Evolutionary conservation across 116 monocot species (phyloP), one percentile per base, ranked within the genome.

Genomic region (Trichopus zeylanicus): DNA sequence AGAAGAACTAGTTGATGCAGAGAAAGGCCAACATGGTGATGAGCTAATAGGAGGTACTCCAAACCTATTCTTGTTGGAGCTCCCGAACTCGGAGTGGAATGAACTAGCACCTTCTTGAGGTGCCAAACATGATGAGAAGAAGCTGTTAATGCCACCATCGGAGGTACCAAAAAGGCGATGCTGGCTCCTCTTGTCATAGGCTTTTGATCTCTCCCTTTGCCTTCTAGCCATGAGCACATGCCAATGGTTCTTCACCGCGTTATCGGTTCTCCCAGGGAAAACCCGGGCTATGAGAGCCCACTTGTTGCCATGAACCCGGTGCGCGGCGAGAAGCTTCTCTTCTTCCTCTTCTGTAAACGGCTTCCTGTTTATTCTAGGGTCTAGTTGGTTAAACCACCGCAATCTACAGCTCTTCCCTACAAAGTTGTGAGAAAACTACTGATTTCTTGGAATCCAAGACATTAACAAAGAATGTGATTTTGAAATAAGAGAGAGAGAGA

Each of bases 361-460:
- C 53, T 74, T 80, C 49, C 75, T 72, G 64, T 92, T 92, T 66
- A 92, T 87, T 38, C 71, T 80, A 9, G 87, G 92, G 59, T 92
- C 78, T 10, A 92, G 78, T 52, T 92, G 92, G 84, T 92, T 92
- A 66, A 92, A 92, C 92, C 92, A 92, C 64, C 92, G 73, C 61
- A 92, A 37, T 29, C 92, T 80, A 58, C 92, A 92, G 62, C 92
- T 92, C 67, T 92, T 92, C 27, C 92, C 92, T 92, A 25, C 53
- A 63, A 10, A 47, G n/a, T 42, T 16, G 3, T 12, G 16, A 42
- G 13, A 42, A 42, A 15, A 1, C 7, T 16, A 42, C n/a, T 9
- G n/a, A 16, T 9, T 1, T 42, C 18, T 16, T 42, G 42, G n/a
- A 16, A 42, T 42, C 2, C n/a, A 13, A 42, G 42, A 42, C 18